A percentile compares a stretch with the other conserved stretches of the same genome.
Conservation (phyloP, 2,329 filamentous ascomycete genomes). For the Cladosporium sp. region DNA sequence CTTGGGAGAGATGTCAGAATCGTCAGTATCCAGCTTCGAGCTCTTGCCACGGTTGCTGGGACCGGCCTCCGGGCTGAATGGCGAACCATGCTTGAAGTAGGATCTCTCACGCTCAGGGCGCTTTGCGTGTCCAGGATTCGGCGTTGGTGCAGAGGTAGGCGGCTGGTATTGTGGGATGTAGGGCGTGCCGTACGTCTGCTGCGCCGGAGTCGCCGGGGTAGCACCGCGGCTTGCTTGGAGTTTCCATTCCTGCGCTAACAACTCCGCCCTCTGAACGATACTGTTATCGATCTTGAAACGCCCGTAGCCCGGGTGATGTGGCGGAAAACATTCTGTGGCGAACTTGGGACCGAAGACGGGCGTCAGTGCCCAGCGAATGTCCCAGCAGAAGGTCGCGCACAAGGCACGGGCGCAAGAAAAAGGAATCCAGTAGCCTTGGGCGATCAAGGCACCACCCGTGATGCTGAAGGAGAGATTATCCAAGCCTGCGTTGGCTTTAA, state of each 20-base stretch:
- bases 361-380: conserved; percentile 78
- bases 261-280: conserved; percentile 34
- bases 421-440: conserved; percentile 98
- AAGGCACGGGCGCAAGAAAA: conserved; percentile 80
- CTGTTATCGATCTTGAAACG: conserved; percentile 38
- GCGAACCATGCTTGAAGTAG: conserved; percentile 24
- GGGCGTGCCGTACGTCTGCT: neutral
- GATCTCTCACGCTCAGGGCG: conserved; percentile 16
- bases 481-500: conserved; percentile 66
- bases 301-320: conserved; percentile 56
- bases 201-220: conserved; percentile 7
- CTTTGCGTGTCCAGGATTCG: neutral
- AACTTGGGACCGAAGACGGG: conserved; percentile 87
- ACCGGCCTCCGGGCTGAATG: conserved; percentile 21
- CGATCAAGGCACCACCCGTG: conserved; percentile 83
- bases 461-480: conserved; percentile 88
- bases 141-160: conserved; percentile 14
- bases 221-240: conserved; percentile 16
- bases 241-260: conserved; percentile 37
- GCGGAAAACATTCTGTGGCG: conserved; percentile 63
- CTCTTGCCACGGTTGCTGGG: conserved; percentile 7
- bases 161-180: conserved; percentile 15
- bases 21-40: conserved; percentile 4
- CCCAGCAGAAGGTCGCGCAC: conserved; percentile 82
- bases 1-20: conserved; percentile 30